These are phyloP conservation scores for Penicillium aurantiogriseum DNA, from an alignment of 2,329 filamentous ascomycete genomes.

Conservation along the genomic window DNA sequence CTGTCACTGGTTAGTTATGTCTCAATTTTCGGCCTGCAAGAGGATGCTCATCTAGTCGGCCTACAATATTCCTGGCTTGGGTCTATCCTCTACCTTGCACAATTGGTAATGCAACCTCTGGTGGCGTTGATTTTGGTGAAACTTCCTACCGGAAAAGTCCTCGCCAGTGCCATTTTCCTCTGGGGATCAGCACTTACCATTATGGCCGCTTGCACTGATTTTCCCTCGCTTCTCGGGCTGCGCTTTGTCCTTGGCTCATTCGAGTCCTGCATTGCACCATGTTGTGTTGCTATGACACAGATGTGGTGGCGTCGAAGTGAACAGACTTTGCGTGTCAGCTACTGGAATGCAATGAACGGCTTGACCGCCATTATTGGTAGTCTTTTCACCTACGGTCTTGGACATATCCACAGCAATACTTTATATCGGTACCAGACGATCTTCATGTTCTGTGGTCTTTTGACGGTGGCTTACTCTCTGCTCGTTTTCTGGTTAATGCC, in stretches of 20 bases:
- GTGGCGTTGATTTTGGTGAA: slow-evolving; percentile 48
- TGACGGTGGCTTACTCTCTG: slow-evolving; percentile 50
- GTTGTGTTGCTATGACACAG: slow-evolving; percentile 57
- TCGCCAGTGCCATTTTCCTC: slow-evolving; percentile 51
- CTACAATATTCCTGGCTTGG: slow-evolving; percentile 59
- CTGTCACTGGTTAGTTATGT: slow-evolving; percentile 10
- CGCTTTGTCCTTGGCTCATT: slow-evolving; percentile 48
- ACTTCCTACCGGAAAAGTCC: slow-evolving; percentile 54
- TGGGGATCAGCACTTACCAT: slow-evolving; percentile 55
- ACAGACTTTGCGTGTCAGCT: slow-evolving; percentile 56
- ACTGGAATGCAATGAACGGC: slow-evolving; percentile 63
- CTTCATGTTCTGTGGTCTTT: slow-evolving; percentile 54
- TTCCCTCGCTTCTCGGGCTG: slow-evolving; percentile 47
- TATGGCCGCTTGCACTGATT: slow-evolving; percentile 53
- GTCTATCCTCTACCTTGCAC: slow-evolving; percentile 60
- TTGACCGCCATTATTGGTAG: slow-evolving; percentile 58
- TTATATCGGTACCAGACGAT: slow-evolving; percentile 48
- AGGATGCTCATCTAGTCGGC: slow-evolving; percentile 50
- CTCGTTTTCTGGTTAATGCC: slow-evolving; percentile 52
- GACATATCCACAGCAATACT: slow-evolving; percentile 52
- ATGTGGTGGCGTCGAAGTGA: slow-evolving; percentile 64
- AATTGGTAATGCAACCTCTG: slow-evolving; percentile 58
- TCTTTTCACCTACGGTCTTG: slow-evolving; percentile 58
- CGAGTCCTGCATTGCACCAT: slow-evolving; percentile 42
- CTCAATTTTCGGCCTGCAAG: slow-evolving; percentile 42